A percentile compares a stretch with the other conserved stretches of the same genome.
These are phyloP conservation scores for Seminavis robusta DNA, from an alignment of 108 stramenopile genomes.

Conservation along the genomic window DNA sequence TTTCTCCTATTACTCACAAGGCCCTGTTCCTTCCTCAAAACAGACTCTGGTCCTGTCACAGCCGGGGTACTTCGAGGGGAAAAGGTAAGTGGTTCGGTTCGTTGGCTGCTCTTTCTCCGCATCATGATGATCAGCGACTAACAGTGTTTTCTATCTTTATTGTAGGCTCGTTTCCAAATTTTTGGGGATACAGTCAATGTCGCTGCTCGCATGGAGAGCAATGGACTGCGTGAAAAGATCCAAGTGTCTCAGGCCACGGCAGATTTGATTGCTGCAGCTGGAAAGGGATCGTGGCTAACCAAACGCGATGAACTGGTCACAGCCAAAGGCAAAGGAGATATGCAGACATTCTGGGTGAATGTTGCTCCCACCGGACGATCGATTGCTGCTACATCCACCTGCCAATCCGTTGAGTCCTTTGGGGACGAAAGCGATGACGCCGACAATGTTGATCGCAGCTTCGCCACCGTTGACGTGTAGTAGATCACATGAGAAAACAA, in stretches of 20 bases:
- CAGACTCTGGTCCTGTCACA: slow-evolving; percentile 20
- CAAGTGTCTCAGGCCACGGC: slow-evolving; percentile 55
- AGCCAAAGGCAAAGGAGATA: too few species aligned
- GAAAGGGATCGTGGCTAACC: slow-evolving; percentile 15
- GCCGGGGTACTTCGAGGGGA: slow-evolving; percentile 15
- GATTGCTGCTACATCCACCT: too few species aligned
- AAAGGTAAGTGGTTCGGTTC: background rate
- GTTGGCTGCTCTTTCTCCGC: background rate
- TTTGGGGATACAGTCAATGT: slow-evolving; percentile 62
- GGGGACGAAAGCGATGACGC: too few species aligned
- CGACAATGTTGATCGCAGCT: too few species aligned
- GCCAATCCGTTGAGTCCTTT: too few species aligned
- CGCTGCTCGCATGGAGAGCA: slow-evolving; percentile 57
- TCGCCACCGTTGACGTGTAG: too few species aligned
- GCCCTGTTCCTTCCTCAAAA: too few species aligned
- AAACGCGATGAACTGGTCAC: slow-evolving; percentile 11
- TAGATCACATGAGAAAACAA: too few species aligned
- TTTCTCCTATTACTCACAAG: too few species aligned
- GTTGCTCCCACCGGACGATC: too few species aligned
- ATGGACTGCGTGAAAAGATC: slow-evolving; percentile 33
- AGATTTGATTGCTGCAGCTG: slow-evolving; percentile 22
- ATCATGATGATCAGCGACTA: background rate
- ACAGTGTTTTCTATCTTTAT: background rate
- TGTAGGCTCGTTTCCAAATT: slow-evolving; percentile 30
- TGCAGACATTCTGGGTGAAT: too few species aligned